Conservation (phyloP, 257 asterid species). For the Plantago elongata region DNA sequence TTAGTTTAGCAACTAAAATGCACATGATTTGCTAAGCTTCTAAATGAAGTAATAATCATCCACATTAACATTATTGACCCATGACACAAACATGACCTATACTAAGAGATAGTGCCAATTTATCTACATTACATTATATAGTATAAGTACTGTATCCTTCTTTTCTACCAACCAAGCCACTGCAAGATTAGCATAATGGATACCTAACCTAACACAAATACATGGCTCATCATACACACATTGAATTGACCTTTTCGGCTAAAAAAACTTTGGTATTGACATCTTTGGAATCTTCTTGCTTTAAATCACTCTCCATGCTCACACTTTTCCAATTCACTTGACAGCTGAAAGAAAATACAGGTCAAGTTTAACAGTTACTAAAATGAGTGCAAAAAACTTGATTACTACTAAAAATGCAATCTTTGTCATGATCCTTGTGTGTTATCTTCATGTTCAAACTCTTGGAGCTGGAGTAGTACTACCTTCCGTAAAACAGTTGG, state of each 20-base stretch:
- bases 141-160: neutral
- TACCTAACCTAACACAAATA: conserved; percentile 17
- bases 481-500: conserved; percentile 19
- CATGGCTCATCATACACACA: too few species aligned
- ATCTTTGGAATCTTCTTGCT: neutral
- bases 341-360: neutral
- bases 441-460: conserved; percentile 1
- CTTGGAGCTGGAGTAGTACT: conserved; percentile 17
- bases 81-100: neutral
- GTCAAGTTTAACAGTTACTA: neutral
- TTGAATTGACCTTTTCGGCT: too few species aligned
- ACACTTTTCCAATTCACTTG: too few species aligned
- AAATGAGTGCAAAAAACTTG: conserved; percentile 16
- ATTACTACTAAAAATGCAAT: neutral
- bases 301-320: neutral
- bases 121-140: neutral
- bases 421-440: conserved; percentile 18
- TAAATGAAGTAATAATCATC: too few species aligned
- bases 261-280: neutral
- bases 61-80: conserved; percentile 17
- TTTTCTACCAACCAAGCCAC: conserved; percentile 26
- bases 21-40: too few species aligned
- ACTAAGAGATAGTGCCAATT: neutral
- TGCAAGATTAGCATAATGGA: neutral
- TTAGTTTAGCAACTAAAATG: too few species aligned